Percentiles rank a stretch among this genome's conserved stretches.
Evolutionary conservation across 2,329 filamentous ascomycete species (phyloP).

Genomic region (Chaetomium sp.): DNA sequence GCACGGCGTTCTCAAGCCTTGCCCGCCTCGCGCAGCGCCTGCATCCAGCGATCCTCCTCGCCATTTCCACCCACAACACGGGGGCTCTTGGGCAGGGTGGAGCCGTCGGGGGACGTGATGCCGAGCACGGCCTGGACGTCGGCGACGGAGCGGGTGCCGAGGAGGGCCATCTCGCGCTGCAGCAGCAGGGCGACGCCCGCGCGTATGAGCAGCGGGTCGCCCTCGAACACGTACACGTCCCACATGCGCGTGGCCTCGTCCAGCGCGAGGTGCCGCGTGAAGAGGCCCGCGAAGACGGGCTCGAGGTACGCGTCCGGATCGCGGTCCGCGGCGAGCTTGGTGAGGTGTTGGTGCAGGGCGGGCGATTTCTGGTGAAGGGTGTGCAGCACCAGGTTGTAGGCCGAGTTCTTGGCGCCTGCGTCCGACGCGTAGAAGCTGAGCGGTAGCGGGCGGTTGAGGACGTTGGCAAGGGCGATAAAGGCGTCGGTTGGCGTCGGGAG

Average conservation of each 20-base stretch:
- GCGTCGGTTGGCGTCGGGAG: slow-evolving; percentile 63
- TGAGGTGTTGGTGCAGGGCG: slow-evolving; percentile 65
- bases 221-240: slow-evolving; percentile 84
- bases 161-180: slow-evolving; percentile 54
- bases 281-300: slow-evolving; percentile 64
- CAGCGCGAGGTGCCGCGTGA: slow-evolving; percentile 63
- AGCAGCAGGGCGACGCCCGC: slow-evolving; percentile 70
- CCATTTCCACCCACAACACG: slow-evolving; percentile 47
- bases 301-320: slow-evolving; percentile 59
- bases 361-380: slow-evolving; percentile 67
- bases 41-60: slow-evolving; percentile 54
- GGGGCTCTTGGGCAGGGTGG: slow-evolving; percentile 31
- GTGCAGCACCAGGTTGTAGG: slow-evolving; percentile 69
- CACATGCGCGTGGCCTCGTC: slow-evolving; percentile 74
- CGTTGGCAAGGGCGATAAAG: slow-evolving; percentile 73
- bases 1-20: slow-evolving; percentile 36
- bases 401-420: slow-evolving; percentile 65
- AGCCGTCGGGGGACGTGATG: background rate
- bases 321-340: slow-evolving; percentile 48
- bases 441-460: slow-evolving; percentile 74
- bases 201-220: slow-evolving; percentile 70
- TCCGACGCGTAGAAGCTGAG: slow-evolving; percentile 76
- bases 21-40: slow-evolving; percentile 45
- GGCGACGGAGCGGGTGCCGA: slow-evolving; percentile 48
- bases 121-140: slow-evolving; percentile 49